Percentiles rank a stretch among this genome's conserved stretches.
Conservation (phyloP, 2,329 filamentous ascomycete genomes). For the Talaromyces funiculosus region DNA sequence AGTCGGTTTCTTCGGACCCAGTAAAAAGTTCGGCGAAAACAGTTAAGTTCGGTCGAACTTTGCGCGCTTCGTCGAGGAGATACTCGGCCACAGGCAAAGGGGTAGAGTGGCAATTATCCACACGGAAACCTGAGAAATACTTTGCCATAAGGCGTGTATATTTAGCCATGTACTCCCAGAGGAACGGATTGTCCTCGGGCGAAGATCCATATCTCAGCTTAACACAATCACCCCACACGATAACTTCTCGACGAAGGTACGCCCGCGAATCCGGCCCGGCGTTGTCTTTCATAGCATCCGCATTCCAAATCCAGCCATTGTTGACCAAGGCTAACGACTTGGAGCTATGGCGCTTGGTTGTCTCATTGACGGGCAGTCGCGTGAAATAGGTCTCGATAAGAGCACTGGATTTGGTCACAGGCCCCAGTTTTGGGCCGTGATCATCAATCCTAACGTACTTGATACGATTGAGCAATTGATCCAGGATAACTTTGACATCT, state of each 20-base stretch:
- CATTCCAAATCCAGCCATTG: slow-evolving; percentile 98
- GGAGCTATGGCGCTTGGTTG: slow-evolving; percentile 68
- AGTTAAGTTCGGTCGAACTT: slow-evolving; percentile 79
- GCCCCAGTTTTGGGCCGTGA: slow-evolving; percentile 78
- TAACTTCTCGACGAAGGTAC: slow-evolving; percentile 94
- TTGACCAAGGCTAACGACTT: slow-evolving; percentile 80
- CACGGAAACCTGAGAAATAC: slow-evolving; percentile 90
- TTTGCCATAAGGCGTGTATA: slow-evolving; percentile 91
- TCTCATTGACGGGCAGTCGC: slow-evolving; percentile 70
- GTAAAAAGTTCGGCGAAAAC: slow-evolving; percentile 95
- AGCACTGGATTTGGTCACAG: slow-evolving; percentile 69
- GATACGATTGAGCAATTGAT: slow-evolving; percentile 88
- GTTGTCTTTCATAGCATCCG: slow-evolving; percentile 89
- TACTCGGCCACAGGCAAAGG: slow-evolving; percentile 91
- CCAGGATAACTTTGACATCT: slow-evolving; percentile 74
- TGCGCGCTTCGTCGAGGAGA: slow-evolving; percentile 87
- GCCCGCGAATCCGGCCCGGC: slow-evolving; percentile 82
- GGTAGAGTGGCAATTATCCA: slow-evolving; percentile 97
- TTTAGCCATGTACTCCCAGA: slow-evolving; percentile 93
- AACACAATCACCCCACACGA: slow-evolving; percentile 97
- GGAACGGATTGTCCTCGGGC: slow-evolving; percentile 79
- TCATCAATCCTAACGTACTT: slow-evolving; percentile 94
- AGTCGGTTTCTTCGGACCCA: slow-evolving; percentile 92
- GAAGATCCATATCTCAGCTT: slow-evolving; percentile 84
- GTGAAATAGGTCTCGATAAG: slow-evolving; percentile 96